A percentile compares a stretch with the other conserved stretches of the same genome.
These are phyloP conservation scores for Corynascus novoguineensis DNA, from an alignment of 495 filamentous ascomycete species.

Conservation along the genomic window DNA sequence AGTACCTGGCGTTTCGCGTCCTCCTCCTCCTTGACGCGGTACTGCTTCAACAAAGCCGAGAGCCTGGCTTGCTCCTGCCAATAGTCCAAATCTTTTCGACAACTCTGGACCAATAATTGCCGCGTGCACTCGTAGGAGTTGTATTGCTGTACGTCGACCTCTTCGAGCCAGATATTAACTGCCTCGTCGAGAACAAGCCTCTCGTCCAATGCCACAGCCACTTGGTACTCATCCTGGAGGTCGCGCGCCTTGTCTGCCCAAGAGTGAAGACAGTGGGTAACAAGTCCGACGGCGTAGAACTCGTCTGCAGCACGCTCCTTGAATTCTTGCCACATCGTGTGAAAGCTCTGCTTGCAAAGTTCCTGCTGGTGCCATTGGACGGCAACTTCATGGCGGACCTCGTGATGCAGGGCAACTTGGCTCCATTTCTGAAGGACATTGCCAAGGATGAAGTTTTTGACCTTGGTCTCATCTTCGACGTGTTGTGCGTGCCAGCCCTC, in stretches of 20 bases:
- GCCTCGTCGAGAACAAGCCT: slow-evolving; percentile 28
- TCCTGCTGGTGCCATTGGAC: slow-evolving; percentile 15
- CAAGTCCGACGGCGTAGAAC: slow-evolving; percentile 1
- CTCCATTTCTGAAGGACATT: slow-evolving; percentile 35
- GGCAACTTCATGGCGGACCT: slow-evolving; percentile 26
- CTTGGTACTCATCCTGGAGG: slow-evolving; percentile 13
- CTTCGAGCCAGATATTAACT: slow-evolving; percentile 30
- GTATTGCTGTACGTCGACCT: slow-evolving; percentile 21
- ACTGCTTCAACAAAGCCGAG: slow-evolving; percentile 16
- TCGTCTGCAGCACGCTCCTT: slow-evolving; percentile 26
- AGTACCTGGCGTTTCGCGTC: slow-evolving; percentile 12
- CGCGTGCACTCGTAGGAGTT: slow-evolving; percentile 16
- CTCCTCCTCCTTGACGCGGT: slow-evolving; percentile 9
- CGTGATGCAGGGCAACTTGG: slow-evolving; percentile 23
- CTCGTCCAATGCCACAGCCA: slow-evolving; percentile 25
- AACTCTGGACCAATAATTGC: slow-evolving; percentile 14
- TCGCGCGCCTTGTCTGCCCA: slow-evolving; percentile 21
- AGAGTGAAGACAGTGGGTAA: slow-evolving; percentile 3
- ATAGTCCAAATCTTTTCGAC: slow-evolving; percentile 10
- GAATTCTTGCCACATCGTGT: slow-evolving; percentile 19
- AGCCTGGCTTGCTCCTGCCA: slow-evolving; percentile 30
- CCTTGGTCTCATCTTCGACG: slow-evolving; percentile 65
- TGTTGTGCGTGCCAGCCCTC: slow-evolving; percentile 73
- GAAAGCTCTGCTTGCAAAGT: slow-evolving; percentile 10
- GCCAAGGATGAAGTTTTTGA: slow-evolving; percentile 55